Evolutionary conservation across 78 protist genomes (phyloP).

Genomic region (Anaeramoeba flamelloides): DNA sequence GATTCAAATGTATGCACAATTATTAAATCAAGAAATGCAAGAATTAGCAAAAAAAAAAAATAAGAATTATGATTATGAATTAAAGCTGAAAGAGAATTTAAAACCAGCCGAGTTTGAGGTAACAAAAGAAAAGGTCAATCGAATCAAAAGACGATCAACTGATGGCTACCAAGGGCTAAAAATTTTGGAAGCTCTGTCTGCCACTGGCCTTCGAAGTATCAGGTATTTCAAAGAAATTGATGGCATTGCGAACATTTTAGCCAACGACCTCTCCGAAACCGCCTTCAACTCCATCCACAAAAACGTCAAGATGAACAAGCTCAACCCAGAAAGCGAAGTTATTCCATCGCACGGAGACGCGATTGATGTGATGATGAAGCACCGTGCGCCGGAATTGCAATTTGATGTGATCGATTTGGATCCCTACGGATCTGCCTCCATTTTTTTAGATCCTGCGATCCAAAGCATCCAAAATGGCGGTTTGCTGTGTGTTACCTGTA

Average conservation of each 20-base stretch:
- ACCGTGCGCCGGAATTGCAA: slow-evolving; percentile 1
- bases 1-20: too few relatives aligned
- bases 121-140: too few relatives aligned
- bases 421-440: slow-evolving; percentile 93
- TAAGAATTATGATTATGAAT: too few relatives aligned
- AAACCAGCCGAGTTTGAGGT: too few relatives aligned
- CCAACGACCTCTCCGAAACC: slow-evolving; percentile 64
- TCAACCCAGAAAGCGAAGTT: slow-evolving; percentile 1
- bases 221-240: background rate
- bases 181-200: background rate
- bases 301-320: slow-evolving; percentile 52
- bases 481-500: slow-evolving; percentile 77
- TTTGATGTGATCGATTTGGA: slow-evolving; percentile 90
- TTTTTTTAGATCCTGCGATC: slow-evolving; percentile 84
- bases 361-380: slow-evolving; percentile 17
- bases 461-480: slow-evolving; percentile 56
- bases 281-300: slow-evolving; percentile 58
- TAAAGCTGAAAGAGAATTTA: too few relatives aligned
- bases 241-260: slow-evolving; percentile 37
- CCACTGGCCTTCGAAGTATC: background rate
- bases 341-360: background rate
- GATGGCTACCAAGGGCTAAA: too few relatives aligned
- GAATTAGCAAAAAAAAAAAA: too few relatives aligned
- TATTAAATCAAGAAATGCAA: too few relatives aligned
- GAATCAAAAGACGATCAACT: too few relatives aligned